Conservation (phyloP, 1,284 basidiomycete species). For the Rhodotorula sp. region DNA sequence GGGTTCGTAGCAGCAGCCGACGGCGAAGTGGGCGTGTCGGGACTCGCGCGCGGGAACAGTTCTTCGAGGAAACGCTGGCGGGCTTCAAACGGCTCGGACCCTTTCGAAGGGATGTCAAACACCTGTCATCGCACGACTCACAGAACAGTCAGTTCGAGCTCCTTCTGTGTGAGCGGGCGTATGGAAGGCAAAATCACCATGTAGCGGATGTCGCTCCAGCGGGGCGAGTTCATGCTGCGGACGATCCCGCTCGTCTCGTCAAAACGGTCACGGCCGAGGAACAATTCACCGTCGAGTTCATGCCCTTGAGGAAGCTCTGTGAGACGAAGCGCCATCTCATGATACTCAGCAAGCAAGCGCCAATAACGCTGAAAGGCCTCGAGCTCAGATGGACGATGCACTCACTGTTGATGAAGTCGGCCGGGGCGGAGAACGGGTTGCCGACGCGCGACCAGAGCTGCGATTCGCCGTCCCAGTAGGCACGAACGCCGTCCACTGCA, state of each 20-base stretch:
- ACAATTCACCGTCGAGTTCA: slow-evolving; percentile 57
- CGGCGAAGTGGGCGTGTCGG: background rate
- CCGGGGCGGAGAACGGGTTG: slow-evolving; percentile 60
- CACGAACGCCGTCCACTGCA: slow-evolving; percentile 52
- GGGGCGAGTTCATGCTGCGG: slow-evolving; percentile 47
- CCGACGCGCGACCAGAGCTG: slow-evolving; percentile 61
- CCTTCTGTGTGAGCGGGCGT: background rate
- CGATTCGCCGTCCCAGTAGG: slow-evolving; percentile 60
- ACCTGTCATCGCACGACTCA: slow-evolving; percentile 50
- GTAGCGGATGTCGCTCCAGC: slow-evolving; percentile 62
- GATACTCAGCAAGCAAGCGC: too few relatives aligned
- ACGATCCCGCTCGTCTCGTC: slow-evolving; percentile 62
- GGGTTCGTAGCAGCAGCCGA: slow-evolving; percentile 1
- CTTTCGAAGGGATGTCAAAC: slow-evolving; percentile 64
- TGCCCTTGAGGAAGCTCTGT: slow-evolving; percentile 61
- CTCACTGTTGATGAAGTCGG: slow-evolving; percentile 62
- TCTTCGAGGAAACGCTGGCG: slow-evolving; percentile 56
- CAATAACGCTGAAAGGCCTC: background rate
- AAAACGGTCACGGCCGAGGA: slow-evolving; percentile 60
- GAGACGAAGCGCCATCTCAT: too few relatives aligned
- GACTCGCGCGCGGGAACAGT: slow-evolving; percentile 46
- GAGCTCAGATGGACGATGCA: slow-evolving; percentile 18
- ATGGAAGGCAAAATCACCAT: slow-evolving; percentile 52
- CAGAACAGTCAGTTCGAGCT: background rate
- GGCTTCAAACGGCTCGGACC: slow-evolving; percentile 58